These are phyloP conservation scores for Salix suchowensis DNA, from an alignment of 345 rosid genomes.

Conservation along the genomic window DNA sequence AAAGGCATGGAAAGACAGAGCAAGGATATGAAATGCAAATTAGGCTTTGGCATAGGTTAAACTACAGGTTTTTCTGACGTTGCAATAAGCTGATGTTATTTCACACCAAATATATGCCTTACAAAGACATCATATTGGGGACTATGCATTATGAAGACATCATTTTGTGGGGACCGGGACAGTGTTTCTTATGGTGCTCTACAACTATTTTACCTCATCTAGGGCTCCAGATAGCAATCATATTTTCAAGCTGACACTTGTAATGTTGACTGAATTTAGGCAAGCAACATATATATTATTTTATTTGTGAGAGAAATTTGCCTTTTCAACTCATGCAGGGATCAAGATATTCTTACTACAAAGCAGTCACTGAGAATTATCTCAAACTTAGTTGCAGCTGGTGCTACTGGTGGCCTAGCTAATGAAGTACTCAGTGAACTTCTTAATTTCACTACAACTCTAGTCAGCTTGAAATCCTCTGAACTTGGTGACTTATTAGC, in stretches of 20 bases:
- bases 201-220: neutral
- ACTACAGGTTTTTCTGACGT: neutral
- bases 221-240: neutral
- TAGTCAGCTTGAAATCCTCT: slow-evolving; percentile 54
- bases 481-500: slow-evolving; percentile 55
- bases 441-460: slow-evolving; percentile 53
- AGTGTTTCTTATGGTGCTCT: neutral
- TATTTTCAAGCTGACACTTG: neutral
- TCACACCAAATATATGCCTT: neutral
- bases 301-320: too few species aligned
- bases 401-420: slow-evolving; percentile 48
- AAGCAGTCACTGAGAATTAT: slow-evolving; percentile 78
- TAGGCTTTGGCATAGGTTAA: neutral
- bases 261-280: too few species aligned
- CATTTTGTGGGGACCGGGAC: neutral
- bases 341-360: slow-evolving; percentile 53
- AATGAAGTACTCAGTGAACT: slow-evolving; percentile 66
- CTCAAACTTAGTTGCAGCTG: slow-evolving; percentile 80
- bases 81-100: neutral
- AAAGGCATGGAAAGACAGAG: neutral
- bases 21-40: neutral
- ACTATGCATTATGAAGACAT: neutral
- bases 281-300: too few species aligned
- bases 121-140: neutral
- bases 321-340: slow-evolving; percentile 42